A percentile compares a stretch with the other conserved stretches of the same genome.
Evolutionary conservation across 2,329 filamentous ascomycete species (phyloP).

Genomic region (Corniculantispora saksenae): DNA sequence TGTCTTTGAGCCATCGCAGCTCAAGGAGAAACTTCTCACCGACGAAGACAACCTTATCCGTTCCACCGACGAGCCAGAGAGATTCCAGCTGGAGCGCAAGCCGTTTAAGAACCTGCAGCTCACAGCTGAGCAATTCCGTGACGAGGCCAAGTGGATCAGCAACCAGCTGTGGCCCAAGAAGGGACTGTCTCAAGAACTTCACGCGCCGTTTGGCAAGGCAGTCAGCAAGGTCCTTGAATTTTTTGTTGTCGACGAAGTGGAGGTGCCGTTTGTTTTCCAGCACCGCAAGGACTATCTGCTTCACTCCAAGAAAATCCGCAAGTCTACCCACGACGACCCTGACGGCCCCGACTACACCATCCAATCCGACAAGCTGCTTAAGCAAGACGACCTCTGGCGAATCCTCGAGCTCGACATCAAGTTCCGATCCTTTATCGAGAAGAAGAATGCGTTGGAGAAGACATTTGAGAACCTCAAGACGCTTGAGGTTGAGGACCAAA

Average conservation of each 20-base stretch:
- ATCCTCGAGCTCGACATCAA: constrained; percentile 94
- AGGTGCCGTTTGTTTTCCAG: constrained; percentile 97
- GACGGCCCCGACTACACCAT: constrained; percentile 74
- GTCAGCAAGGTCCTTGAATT: constrained; percentile 93
- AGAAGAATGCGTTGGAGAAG: constrained; percentile 81
- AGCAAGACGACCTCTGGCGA: constrained; percentile 91
- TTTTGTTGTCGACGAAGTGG: constrained; percentile 89
- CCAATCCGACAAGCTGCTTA: constrained; percentile 82
- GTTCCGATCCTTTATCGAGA: constrained; percentile 89
- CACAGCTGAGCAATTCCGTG: constrained; percentile 80
- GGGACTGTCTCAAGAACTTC: constrained; percentile 68
- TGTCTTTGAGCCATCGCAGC: constrained; percentile 94
- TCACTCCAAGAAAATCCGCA: constrained; percentile 72
- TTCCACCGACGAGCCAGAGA: constrained; percentile 84
- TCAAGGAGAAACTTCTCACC: constrained; percentile 91
- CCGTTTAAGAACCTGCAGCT: constrained; percentile 82
- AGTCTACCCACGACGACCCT: constrained; percentile 64
- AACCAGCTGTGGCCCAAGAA: constrained; percentile 90
- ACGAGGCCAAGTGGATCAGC: constrained; percentile 91
- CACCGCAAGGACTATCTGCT: constrained; percentile 98
- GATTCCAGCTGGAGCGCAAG: constrained; percentile 88
- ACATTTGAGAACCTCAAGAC: constrained; percentile 73
- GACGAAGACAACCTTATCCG: constrained; percentile 94
- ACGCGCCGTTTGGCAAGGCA: constrained; percentile 81
- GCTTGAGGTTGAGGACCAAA: constrained; percentile 65